Evolutionary conservation across 306 rosid genomes (phyloP), one percentile per base, ranked within the genome.

Genomic region (Lablab purpureus): DNA sequence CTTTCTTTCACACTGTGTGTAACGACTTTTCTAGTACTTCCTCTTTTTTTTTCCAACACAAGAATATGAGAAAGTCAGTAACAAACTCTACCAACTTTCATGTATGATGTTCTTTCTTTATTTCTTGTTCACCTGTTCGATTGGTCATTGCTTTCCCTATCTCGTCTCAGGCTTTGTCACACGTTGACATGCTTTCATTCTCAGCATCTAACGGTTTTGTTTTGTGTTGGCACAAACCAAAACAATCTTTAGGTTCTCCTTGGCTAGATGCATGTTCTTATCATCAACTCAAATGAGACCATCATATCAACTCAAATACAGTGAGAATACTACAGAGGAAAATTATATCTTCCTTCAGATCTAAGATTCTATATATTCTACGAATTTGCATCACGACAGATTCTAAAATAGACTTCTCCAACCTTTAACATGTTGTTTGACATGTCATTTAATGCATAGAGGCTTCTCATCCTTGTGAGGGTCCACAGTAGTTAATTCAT

Each of bases 71-170:
- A 82, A 83, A 84, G 85, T 83, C 85, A 51, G 43, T 83, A 90
- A 89, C 98, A 89, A 94, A 92, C 95, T 83, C 84, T 37, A 89
- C 90, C 98, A 86, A 88, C 87, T 49, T 47, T 54, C 28, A 43
- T 45, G 18, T 45, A 18, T 55, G 6, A 17, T 5, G 67, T 50
- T 76, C 46, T 23, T 65, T 69, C 62, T 54, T 62, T 72, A 18
- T 59, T 41, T 89, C 81, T 90, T 40, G 92, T 85, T 94, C 85
- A 82, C 88, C 97, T 32, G 85, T 92, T 87, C 21, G 84, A 69
- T 78, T 76, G 69, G 27, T 12, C 59, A 43, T 32, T 68, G 21
- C 25, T 52, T 59, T 43, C 67, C 45, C 60, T 37, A 69, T 36
- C 73, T 40, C 3, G 32, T 41, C 59, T 75, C 30, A 22, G 37